Conservation (phyloP, 768 basidiomycete species). For the Pisolithus sp. region DNA sequence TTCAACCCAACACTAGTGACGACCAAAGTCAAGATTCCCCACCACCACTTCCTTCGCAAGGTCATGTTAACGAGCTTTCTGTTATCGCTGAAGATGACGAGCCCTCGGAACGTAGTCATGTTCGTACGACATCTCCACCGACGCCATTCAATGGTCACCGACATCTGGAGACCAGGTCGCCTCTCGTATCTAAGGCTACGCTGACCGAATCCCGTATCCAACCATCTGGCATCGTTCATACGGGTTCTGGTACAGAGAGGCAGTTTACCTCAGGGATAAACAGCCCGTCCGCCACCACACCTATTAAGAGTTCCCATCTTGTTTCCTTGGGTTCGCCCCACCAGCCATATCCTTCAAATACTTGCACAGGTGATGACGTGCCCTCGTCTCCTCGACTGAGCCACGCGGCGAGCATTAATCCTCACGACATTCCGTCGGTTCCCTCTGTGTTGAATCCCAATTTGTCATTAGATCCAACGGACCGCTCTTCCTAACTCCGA, state of each 20-base stretch:
- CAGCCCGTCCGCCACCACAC: slow-evolving; percentile 19
- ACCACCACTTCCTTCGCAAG: slow-evolving; percentile 16
- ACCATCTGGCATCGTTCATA: background rate
- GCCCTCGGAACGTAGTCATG: slow-evolving; percentile 34
- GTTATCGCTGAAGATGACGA: slow-evolving; percentile 72
- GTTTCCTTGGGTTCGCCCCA: slow-evolving; percentile 34
- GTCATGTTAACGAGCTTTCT: slow-evolving; percentile 46
- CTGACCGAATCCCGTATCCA: background rate
- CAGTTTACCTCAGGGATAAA: slow-evolving; percentile 12
- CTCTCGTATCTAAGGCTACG: background rate
- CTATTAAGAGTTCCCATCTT: slow-evolving; percentile 32
- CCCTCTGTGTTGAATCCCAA: slow-evolving; percentile 7
- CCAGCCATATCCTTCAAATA: slow-evolving; percentile 1
- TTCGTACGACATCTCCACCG: slow-evolving; percentile 1
- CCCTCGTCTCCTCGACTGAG: slow-evolving; percentile 13
- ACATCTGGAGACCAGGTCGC: background rate
- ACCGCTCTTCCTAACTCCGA: slow-evolving; percentile 31
- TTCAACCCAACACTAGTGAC: background rate
- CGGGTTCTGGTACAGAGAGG: slow-evolving; percentile 5
- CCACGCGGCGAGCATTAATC: slow-evolving; percentile 8
- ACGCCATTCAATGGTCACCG: background rate
- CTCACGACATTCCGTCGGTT: slow-evolving; percentile 18
- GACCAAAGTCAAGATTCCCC: background rate
- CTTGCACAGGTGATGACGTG: slow-evolving; percentile 7
- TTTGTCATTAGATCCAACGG: slow-evolving; percentile 12